Conservation (phyloP, 1,284 basidiomycete genomes). For the Athelia sp. region DNA sequence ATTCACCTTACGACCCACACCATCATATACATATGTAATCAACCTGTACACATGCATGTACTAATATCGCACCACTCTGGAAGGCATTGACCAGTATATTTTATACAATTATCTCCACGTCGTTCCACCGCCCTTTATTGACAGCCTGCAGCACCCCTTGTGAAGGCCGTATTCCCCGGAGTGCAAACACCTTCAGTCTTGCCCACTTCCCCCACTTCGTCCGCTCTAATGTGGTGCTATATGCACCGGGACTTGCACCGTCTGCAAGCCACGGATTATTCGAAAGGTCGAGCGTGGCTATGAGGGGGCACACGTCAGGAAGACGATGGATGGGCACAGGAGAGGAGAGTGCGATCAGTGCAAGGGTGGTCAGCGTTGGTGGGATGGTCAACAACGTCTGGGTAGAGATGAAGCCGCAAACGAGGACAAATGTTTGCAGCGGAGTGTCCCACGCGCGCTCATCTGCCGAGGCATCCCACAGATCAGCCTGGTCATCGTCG, state of each 20-base stretch:
- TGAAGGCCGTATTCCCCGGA: conserved; percentile 45
- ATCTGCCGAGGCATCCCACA: conserved; percentile 30
- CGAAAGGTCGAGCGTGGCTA: conserved; percentile 62
- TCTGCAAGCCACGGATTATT: conserved; percentile 58
- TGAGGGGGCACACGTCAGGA: conserved; percentile 52
- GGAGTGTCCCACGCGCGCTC: conserved; percentile 19
- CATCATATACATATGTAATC: neutral
- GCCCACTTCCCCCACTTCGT: conserved; percentile 53
- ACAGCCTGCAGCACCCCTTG: conserved; percentile 35
- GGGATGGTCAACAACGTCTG: conserved; percentile 45
- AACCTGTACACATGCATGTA: neutral
- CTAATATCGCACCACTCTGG: neutral
- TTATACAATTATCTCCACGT: conserved; percentile 45
- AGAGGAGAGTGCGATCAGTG: conserved; percentile 41
- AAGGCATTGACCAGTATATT: neutral
- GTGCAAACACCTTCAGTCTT: conserved; percentile 44
- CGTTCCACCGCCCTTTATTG: conserved; percentile 60
- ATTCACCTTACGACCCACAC: neutral
- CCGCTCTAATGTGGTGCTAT: conserved; percentile 36
- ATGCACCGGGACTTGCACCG: conserved; percentile 21
- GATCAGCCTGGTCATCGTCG: conserved; percentile 8
- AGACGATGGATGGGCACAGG: conserved; percentile 48
- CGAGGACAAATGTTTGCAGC: conserved; percentile 35
- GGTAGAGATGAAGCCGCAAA: neutral
- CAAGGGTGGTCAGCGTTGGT: conserved; percentile 52